Conservation (phyloP, 23 red algal species). For the Cyanidiococcus yangmingshanensis region DNA sequence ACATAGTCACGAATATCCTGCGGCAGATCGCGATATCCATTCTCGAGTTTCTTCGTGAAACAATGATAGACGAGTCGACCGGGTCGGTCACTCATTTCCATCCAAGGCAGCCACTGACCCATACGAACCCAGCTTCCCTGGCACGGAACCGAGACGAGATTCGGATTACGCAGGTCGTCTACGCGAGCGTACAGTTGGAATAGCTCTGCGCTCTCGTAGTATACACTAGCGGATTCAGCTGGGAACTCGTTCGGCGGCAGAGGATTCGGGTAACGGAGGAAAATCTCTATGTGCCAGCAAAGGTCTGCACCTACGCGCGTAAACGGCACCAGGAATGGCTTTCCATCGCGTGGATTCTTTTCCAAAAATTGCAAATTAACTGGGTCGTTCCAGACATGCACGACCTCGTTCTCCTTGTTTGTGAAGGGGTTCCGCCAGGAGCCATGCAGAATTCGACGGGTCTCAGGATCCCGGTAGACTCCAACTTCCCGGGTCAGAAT, state of each 20-base stretch:
- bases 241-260: conserved; percentile 55
- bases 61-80: conserved; percentile 86
- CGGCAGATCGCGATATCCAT: conserved; percentile 51
- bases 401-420: conserved; percentile 31
- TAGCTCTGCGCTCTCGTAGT: conserved; percentile 70
- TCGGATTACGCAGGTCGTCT: conserved; percentile 36
- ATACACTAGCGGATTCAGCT: conserved; percentile 27
- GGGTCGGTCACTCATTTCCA: conserved; percentile 68
- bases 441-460: conserved; percentile 40
- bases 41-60: conserved; percentile 47
- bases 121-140: conserved; percentile 74
- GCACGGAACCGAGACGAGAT: conserved; percentile 37
- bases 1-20: conserved; percentile 50
- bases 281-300: conserved; percentile 77
- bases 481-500: conserved; percentile 80
- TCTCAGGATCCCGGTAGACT: conserved; percentile 53
- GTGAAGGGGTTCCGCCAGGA: conserved; percentile 77
- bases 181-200: conserved; percentile 75
- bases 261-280: conserved; percentile 78
- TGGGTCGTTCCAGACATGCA: conserved; percentile 87
- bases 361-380: conserved; percentile 83
- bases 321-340: conserved; percentile 39
- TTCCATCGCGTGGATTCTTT: conserved; percentile 10
- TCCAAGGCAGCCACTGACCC: conserved; percentile 90
- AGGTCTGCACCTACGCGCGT: conserved; percentile 47